Conservation (phyloP, 345 rosid genomes). For the Linum lewisii region DNA sequence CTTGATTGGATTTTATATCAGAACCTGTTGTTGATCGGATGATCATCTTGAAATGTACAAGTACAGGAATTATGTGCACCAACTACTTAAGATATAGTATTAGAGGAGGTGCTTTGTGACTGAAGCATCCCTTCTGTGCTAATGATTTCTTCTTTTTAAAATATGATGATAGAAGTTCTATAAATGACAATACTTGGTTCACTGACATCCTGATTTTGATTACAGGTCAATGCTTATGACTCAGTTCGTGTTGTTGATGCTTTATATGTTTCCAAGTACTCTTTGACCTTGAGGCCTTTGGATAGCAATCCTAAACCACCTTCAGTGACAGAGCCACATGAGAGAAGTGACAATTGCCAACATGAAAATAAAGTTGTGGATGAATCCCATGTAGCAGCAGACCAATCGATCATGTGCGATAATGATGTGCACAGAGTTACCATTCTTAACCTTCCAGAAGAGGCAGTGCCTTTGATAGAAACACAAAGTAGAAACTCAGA, state of each 20-base stretch:
- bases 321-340: constrained; percentile 24
- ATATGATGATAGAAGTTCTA: neutral
- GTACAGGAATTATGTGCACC: too few relatives aligned
- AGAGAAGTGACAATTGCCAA: constrained; percentile 25
- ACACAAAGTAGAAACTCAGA: constrained; percentile 21
- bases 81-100: too few relatives aligned
- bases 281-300: constrained; percentile 34
- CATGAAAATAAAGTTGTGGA: constrained; percentile 22
- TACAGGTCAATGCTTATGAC: constrained; percentile 70
- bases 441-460: constrained; percentile 81
- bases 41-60: too few relatives aligned
- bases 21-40: too few relatives aligned
- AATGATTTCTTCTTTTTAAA: neutral
- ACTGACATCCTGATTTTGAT: constrained; percentile 5
- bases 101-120: too few relatives aligned
- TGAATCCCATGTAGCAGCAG: constrained; percentile 18
- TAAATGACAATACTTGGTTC: neutral
- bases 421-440: constrained; percentile 66
- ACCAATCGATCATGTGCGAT: constrained; percentile 12
- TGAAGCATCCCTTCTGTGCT: too few relatives aligned
- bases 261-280: constrained; percentile 70
- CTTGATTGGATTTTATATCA: too few relatives aligned
- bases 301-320: constrained; percentile 22
- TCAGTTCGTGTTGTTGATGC: constrained; percentile 65
- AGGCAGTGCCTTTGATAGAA: constrained; percentile 22